Conservation (phyloP, 352 stramenopile genomes). For the Phytophthora colocasiae region DNA sequence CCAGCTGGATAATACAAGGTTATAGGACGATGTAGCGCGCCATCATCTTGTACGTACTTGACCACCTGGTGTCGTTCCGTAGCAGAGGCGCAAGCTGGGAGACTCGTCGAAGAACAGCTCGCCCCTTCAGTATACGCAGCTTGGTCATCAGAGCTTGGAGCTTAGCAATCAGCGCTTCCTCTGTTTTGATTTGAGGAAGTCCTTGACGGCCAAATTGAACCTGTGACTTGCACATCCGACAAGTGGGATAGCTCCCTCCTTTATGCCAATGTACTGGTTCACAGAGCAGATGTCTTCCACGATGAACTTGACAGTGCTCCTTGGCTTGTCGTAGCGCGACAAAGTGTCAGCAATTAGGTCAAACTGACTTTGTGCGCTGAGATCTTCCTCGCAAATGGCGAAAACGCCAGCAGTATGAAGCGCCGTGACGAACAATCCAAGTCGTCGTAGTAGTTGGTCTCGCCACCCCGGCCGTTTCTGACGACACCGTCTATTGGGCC, state of each 20-base stretch:
- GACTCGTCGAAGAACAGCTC: neutral
- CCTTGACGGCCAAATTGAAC: no score
- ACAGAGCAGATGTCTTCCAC: slow-evolving; percentile 23
- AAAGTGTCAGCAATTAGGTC: slow-evolving; percentile 24
- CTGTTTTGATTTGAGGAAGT: no score
- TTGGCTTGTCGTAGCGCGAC: slow-evolving; percentile 12
- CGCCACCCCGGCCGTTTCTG: no score
- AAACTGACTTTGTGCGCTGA: slow-evolving; percentile 12
- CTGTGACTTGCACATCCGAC: no score
- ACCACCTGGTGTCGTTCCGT: neutral
- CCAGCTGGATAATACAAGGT: neutral
- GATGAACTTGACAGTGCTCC: slow-evolving; percentile 20
- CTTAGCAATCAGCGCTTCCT: no score
- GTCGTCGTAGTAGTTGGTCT: neutral
- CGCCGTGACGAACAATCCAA: neutral
- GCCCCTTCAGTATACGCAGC: neutral
- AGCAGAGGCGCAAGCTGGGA: neutral
- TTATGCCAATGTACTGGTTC: neutral
- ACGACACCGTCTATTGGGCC: neutral
- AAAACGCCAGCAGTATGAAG: slow-evolving; percentile 13
- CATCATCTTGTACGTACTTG: neutral
- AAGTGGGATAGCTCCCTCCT: no score
- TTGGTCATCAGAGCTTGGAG: no score
- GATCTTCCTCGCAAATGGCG: slow-evolving; percentile 15
- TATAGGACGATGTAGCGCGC: neutral